These are phyloP conservation scores for Pachyrhizus erosus DNA, from an alignment of 306 rosid genomes.

Conservation along the genomic window DNA sequence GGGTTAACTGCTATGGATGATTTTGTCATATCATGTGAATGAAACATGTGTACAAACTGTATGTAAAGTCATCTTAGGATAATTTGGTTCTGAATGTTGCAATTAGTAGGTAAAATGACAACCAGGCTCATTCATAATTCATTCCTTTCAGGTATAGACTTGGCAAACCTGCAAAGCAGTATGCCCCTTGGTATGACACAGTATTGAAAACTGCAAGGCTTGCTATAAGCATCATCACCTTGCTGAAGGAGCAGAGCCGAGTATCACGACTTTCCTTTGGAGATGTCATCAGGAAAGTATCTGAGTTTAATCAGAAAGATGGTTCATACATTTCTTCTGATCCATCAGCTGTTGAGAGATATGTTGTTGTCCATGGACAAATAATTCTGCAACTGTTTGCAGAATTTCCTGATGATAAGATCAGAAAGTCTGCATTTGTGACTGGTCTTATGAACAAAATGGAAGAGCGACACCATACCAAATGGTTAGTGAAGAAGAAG, in stretches of 20 bases:
- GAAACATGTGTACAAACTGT: slow-evolving; percentile 14
- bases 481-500: slow-evolving; percentile 83
- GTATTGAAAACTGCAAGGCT: slow-evolving; percentile 83
- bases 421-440: slow-evolving; percentile 81
- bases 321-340: slow-evolving; percentile 76
- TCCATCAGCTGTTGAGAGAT: slow-evolving; percentile 75
- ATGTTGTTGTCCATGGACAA: slow-evolving; percentile 90
- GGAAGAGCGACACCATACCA: slow-evolving; percentile 95
- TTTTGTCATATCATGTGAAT: slow-evolving; percentile 1
- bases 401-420: slow-evolving; percentile 75
- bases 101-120: too few species aligned
- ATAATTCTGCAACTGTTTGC: slow-evolving; percentile 88
- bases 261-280: slow-evolving; percentile 83
- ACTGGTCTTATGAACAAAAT: slow-evolving; percentile 73
- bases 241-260: slow-evolving; percentile 86
- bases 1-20: not conserved
- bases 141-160: slow-evolving; percentile 80
- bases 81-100: slow-evolving; percentile 11
- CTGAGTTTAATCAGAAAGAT: slow-evolving; percentile 56
- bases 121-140: not conserved
- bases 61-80: not conserved
- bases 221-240: slow-evolving; percentile 73
- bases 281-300: slow-evolving; percentile 72
- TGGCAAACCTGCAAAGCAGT: slow-evolving; percentile 93
- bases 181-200: slow-evolving; percentile 87